phyloP scores from a whole-genome alignment of 805 yeast genomes.

The Brettanomyces custersianus region DNA sequence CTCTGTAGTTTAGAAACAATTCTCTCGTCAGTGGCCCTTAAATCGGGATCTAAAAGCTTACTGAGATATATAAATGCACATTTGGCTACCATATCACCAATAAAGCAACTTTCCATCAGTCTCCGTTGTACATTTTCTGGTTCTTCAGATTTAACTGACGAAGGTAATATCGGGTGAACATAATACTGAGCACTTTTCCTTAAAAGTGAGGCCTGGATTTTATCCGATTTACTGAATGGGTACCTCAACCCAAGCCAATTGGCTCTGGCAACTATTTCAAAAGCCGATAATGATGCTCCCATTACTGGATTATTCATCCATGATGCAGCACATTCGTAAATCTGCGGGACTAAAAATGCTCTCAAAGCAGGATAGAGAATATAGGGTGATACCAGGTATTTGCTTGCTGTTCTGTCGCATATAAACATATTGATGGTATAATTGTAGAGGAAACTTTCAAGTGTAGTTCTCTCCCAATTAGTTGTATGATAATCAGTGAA shows the following conservation, averaged over 20 bases:
- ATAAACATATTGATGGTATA: conserved; percentile 28
- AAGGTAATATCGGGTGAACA: conserved; percentile 10
- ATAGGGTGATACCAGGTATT: conserved; percentile 33
- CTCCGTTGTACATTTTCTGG: conserved; percentile 12
- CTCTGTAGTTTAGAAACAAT: conserved; percentile 6
- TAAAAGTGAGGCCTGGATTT: conserved; percentile 2
- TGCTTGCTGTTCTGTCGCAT: conserved; percentile 21
- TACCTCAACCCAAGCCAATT: conserved; percentile 23
- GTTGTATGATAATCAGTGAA: not conserved
- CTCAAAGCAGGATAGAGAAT: conserved; percentile 24
- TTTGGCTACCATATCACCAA: conserved; percentile 9
- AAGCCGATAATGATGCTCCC: conserved; percentile 30
- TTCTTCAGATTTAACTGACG: conserved; percentile 7
- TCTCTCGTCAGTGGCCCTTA: conserved; percentile 2
- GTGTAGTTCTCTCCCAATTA: conserved; percentile 27
- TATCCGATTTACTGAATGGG: conserved; percentile 7
- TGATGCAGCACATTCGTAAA: conserved; percentile 23
- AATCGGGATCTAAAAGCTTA: conserved; percentile 8
- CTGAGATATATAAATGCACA: conserved; percentile 9
- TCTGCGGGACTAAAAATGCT: conserved; percentile 24
- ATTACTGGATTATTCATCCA: conserved; percentile 36
- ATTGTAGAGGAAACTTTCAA: conserved; percentile 38
- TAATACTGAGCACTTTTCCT: conserved; percentile 9
- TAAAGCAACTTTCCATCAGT: conserved; percentile 14
- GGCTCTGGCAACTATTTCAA: conserved; percentile 30